phyloP scores from a whole-genome alignment of 768 basidiomycete species.

The Phaeotremella fagi region DNA sequence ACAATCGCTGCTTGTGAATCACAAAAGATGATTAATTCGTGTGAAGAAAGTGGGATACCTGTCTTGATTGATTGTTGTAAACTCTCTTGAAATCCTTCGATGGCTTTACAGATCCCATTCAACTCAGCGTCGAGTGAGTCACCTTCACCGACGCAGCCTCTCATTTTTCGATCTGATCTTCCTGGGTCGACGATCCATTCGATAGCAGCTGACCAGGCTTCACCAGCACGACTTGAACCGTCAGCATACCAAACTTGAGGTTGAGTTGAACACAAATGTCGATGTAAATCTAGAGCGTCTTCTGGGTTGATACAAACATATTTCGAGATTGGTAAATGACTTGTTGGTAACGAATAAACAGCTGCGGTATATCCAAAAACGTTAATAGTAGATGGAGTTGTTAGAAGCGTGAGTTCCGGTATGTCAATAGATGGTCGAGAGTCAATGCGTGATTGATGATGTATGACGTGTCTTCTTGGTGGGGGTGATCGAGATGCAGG shows the following conservation, averaged over 20 bases:
- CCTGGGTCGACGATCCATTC: slow-evolving; percentile 39
- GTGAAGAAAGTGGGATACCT: slow-evolving; percentile 21
- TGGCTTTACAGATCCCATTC: slow-evolving; percentile 43
- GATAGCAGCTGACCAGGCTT: slow-evolving; percentile 46
- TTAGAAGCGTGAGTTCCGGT: slow-evolving; percentile 20
- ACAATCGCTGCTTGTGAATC: slow-evolving; percentile 47
- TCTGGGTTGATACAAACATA: slow-evolving; percentile 30
- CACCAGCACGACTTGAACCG: slow-evolving; percentile 38
- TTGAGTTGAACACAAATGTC: slow-evolving; percentile 21
- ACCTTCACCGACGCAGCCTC: slow-evolving; percentile 34
- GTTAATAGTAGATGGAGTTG: slow-evolving; percentile 23
- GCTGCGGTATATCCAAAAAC: slow-evolving; percentile 24
- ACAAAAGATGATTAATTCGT: slow-evolving; percentile 44
- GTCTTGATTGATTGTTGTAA: slow-evolving; percentile 30
- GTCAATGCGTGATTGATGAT: background rate
- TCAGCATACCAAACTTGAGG: slow-evolving; percentile 39
- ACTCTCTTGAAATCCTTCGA: slow-evolving; percentile 38
- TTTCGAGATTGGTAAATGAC: slow-evolving; percentile 38
- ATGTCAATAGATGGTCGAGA: background rate
- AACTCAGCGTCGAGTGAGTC: slow-evolving; percentile 44
- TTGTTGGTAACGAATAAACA: slow-evolving; percentile 30
- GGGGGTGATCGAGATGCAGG: slow-evolving; percentile 1
- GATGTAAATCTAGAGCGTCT: slow-evolving; percentile 36
- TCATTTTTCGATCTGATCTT: slow-evolving; percentile 38
- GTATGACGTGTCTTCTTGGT: background rate